Base-by-base conservation (phyloP, 371 early-diverging fungal species). In the Dinochytrium kinnereticum region DNA sequence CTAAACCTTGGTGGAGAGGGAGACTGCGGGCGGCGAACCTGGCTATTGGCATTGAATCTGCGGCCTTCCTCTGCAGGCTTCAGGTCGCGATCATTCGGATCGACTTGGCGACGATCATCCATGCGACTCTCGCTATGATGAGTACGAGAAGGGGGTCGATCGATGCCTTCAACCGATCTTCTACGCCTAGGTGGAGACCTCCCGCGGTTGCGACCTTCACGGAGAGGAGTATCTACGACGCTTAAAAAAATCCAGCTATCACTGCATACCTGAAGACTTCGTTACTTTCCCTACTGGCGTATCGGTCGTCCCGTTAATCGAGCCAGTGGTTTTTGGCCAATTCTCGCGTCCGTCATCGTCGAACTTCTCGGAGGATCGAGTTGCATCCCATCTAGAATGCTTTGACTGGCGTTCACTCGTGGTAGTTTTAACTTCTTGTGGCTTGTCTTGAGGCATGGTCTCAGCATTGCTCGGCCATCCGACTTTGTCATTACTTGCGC, bases 51-150 rank as follows among this genome's bases (percentile, higher is more conserved):
- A 24, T 10, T 10, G 24, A 13, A 61, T 2, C 37, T 3, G 61
- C 61, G 61, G 28, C 36, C 36, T 13, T 61, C 61, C 7, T 61
- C 61, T 13, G 36, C 28, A 61, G 61, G 34, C 37, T 24, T 61
- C 13, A 15, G 7, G 5, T 61, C 61, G 2, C 34, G 28, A 34
- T 61, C 61, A 34, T 61, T 36, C 34, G 15, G 10, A 61, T 33
- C 61, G 2, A 33, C 24, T 21, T 10, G 17, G 10, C 26, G 15
- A 7, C 26, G 15, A 26, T 15, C 57, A 28, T 30, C 7, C 26
- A 24, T 30, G 26, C 15, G 26, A 7, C 24, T 24, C 36, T 34
- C 61, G 5, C 10, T 30, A 61, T 33, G 10, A 5, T 34, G 3
- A 34, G 36, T 15, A 5, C 61, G 31, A 36, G 36, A 21, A 36